phyloP scores from a whole-genome alignment of 495 filamentous ascomycete species.

The Podospora fimiseda region DNA sequence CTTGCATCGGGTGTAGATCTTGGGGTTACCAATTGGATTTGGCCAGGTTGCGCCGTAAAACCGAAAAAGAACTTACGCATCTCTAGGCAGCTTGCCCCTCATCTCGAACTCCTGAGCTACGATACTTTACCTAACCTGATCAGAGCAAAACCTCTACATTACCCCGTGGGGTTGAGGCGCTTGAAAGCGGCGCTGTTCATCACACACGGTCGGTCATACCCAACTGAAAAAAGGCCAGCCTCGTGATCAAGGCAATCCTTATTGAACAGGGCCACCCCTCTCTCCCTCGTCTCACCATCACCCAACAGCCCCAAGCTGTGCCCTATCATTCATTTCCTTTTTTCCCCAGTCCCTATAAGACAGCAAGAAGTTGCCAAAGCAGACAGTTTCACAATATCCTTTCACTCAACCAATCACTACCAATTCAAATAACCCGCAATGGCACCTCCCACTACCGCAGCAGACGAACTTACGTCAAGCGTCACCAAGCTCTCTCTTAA shows the following conservation, averaged over 20 bases:
- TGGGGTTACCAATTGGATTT: no score
- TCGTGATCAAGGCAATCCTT: background rate
- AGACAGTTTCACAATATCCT: background rate
- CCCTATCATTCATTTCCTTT: background rate
- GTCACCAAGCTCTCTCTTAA: constrained; percentile 37
- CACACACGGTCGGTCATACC: background rate
- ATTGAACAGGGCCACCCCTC: background rate
- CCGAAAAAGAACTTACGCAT: no score
- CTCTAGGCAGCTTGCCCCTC: no score
- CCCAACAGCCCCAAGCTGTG: constrained; percentile 1
- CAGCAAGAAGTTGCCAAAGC: background rate
- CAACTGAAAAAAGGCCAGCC: background rate
- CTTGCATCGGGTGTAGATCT: no score
- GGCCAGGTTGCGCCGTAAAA: no score
- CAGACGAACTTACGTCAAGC: constrained; percentile 19
- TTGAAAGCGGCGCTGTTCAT: constrained; percentile 3
- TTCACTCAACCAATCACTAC: background rate
- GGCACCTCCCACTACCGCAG: constrained; percentile 9
- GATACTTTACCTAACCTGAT: no score
- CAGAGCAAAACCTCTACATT: no score
- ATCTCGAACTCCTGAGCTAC: background rate
- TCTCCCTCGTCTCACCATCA: background rate
- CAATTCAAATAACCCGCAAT: constrained; percentile 9
- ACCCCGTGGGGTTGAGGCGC: constrained; percentile 1
- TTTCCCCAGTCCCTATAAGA: background rate